Evolutionary conservation across 2,329 filamentous ascomycete genomes (phyloP), one percentile per base, ranked within the genome.

Genomic region (Aspergillus thermomutatus): DNA sequence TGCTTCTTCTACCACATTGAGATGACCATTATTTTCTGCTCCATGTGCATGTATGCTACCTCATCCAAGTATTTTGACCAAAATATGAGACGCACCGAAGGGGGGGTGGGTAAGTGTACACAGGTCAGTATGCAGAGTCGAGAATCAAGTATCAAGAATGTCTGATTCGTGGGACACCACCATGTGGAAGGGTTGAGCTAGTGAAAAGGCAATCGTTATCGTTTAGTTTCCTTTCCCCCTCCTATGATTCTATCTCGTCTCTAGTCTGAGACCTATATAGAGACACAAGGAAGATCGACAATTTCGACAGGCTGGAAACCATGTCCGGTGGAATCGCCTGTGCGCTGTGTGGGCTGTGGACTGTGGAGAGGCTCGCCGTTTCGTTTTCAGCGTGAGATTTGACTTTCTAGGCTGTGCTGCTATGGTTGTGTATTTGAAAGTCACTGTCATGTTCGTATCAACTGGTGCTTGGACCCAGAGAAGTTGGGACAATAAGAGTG

Each of bases 121-220:
- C 17, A 4, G 41, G 9, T 19, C 19, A 21, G 19, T 4, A 23
- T 45, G 19, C 3, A 45, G 10, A 23, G 41, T 21, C n/a, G 19
- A 45, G 21, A 23, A 45, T 19, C n/a, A 23, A 23, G 41, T 10
- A 10, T 45, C 41, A 45, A 51, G 60, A 28, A 53, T 54, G 52
- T 47, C 40, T 59, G 57, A 61, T 37, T 57, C 53, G 53, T 49
- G 50, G 53, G 34, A 55, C 31, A 37, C 14, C 26, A 54, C 61
- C 61, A 64, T 65, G 63, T 64, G 61, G 63, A 58, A 59, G 47
- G 53, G 45, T 47, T 50, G 49, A 46, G 47, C 47, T 40, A 45
- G 43, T 41, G 41, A 48, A 47, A 37, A n/a, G 51, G 31, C 31
- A 37, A 37, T 3, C 31, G 31, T 37, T 14, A n/a, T 53, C 27